Evolutionary conservation across 2,329 filamentous ascomycete genomes (phyloP), one percentile per base, ranked within the genome.

Genomic region (Mollisia scopiformis): DNA sequence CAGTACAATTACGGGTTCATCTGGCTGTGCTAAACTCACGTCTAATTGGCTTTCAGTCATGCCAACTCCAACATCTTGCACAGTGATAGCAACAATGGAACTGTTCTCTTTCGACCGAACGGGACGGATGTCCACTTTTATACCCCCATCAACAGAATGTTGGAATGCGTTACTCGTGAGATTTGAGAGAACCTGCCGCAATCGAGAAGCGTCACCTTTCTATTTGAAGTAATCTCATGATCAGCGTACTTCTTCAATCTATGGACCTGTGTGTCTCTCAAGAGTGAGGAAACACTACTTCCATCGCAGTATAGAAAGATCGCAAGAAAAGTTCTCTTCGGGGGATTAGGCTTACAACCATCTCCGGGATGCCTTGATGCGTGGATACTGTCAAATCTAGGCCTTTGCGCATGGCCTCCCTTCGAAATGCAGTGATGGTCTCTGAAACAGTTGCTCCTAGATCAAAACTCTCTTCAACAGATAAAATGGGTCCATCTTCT

Each of bases 1-100:
- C 55, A 27, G 46, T 16, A 27, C 1, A 35, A 14, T 23, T 11
- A 21, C 19, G 11, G 13, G 8, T 46, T 33, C 11, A 31, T 6
- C 30, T 16, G 3, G 39, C 16, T 13, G 19, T 23, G 25, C 16
- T 10, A n/a, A 10, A 35, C 49, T 55, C 43, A 67, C 67, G 58
- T 70, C 67, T 13, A 70, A 59, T 54, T 69, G 61, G 10, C 46
- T 50, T 23, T 70, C 67, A 6, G 66, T 62, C 64, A 69, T 70
- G 1, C 68, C 68, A 16, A 55, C 54, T 1, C 68, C 68, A 47
- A 58, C 59, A 58, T 70, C 68, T 54, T 67, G 62, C 6, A 69
- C 62, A 3, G 60, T 61, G 14, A 70, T 62, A 8, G 55, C 58
- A 14, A 70, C 55, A 1, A 65, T 35, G 19, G 65, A 65, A 4